Percentiles rank a stretch among this genome's conserved stretches.
Evolutionary conservation across 2,329 filamentous ascomycete species (phyloP).

Genomic region (Alternaria burnsii): DNA sequence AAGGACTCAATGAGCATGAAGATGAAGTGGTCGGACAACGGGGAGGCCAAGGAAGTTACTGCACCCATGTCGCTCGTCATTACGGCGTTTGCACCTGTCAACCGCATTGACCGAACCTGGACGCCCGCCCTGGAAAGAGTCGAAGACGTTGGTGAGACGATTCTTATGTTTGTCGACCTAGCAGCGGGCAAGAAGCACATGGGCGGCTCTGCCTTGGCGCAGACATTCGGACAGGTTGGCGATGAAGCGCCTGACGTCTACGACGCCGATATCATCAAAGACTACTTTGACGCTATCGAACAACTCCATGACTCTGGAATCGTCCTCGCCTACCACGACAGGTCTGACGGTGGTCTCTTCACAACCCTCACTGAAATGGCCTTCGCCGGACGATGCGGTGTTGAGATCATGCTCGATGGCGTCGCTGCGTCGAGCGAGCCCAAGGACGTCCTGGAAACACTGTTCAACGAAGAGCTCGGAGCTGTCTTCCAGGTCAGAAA

Average conservation of each 20-base stretch:
- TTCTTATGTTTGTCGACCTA: constrained; percentile 91
- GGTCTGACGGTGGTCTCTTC: constrained; percentile 90
- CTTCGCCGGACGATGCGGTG: constrained; percentile 91
- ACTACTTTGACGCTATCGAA: constrained; percentile 89
- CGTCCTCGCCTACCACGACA: constrained; percentile 93
- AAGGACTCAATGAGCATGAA: constrained; percentile 99
- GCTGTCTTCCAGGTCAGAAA: constrained; percentile 95
- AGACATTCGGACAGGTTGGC: constrained; percentile 86
- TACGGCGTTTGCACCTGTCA: constrained; percentile 86
- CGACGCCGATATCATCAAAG: constrained; percentile 79
- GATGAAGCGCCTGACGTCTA: constrained; percentile 86
- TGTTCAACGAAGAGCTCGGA: constrained; percentile 97
- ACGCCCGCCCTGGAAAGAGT: constrained; percentile 84
- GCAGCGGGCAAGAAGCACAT: constrained; percentile 81
- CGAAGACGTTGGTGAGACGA: constrained; percentile 87
- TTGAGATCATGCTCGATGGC: constrained; percentile 83
- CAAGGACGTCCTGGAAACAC: constrained; percentile 72
- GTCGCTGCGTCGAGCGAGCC: constrained; percentile 69
- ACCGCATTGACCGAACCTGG: constrained; percentile 87
- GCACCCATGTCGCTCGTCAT: constrained; percentile 91
- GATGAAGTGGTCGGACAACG: constrained; percentile 79
- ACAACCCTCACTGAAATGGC: constrained; percentile 96
- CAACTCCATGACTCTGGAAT: constrained; percentile 71
- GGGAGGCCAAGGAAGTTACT: constrained; percentile 82
- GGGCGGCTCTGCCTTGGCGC: constrained; percentile 89